phyloP scores from a whole-genome alignment of 2,329 filamentous ascomycete genomes.

The Aspergillus brunneoviolaceus region DNA sequence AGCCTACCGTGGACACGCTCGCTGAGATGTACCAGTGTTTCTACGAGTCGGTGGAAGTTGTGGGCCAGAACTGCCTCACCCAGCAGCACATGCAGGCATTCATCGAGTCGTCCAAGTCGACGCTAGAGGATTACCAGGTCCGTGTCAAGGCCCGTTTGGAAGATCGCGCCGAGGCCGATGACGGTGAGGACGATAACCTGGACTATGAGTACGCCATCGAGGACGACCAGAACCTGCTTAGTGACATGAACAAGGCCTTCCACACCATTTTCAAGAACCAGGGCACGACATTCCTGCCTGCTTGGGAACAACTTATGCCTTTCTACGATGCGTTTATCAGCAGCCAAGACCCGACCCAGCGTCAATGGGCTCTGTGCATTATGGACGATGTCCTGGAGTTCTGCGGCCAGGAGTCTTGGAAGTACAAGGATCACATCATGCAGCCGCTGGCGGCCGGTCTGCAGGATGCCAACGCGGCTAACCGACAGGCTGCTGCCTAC shows the following conservation, averaged over 20 bases:
- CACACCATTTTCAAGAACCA: conserved; percentile 99
- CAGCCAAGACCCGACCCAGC: conserved; percentile 80
- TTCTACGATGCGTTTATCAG: conserved; percentile 85
- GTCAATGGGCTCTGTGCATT: conserved; percentile 98
- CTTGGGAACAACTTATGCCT: conserved; percentile 81
- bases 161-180: conserved; percentile 78
- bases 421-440: conserved; percentile 82
- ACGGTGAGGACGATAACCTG: conserved; percentile 86
- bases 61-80: conserved; percentile 79
- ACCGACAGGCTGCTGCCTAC: conserved; percentile 93
- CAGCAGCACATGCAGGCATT: conserved; percentile 79
- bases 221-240: conserved; percentile 92
- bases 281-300: conserved; percentile 74
- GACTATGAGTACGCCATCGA: conserved; percentile 89
- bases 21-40: conserved; percentile 99
- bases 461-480: conserved; percentile 80
- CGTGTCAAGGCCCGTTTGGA: conserved; percentile 81
- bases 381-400: conserved; percentile 98
- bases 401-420: conserved; percentile 83
- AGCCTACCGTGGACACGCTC: conserved; percentile 92
- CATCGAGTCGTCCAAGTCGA: conserved; percentile 79
- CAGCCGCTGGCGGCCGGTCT: conserved; percentile 84
- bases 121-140: conserved; percentile 88
- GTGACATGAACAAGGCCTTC: conserved; percentile 99
- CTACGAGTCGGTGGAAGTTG: conserved; percentile 94